phyloP scores from a whole-genome alignment of 768 basidiomycete species.

The Tubosaeta sp. region DNA sequence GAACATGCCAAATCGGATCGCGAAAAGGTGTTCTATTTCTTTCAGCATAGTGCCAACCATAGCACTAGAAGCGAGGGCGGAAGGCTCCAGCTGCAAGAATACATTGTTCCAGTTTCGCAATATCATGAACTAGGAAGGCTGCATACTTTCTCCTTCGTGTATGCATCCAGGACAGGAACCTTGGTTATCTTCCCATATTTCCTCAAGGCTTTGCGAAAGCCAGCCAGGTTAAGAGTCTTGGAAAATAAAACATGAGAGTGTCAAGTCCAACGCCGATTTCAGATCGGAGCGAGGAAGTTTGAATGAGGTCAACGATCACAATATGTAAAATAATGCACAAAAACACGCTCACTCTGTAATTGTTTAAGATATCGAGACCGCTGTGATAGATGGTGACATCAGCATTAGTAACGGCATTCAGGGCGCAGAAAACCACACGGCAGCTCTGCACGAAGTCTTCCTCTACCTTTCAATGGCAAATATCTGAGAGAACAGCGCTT shows the following conservation, averaged over 20 bases:
- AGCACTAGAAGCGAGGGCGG: constrained; percentile 62
- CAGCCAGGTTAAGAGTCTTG: constrained; percentile 82
- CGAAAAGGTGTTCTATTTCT: constrained; percentile 74
- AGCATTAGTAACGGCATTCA: constrained; percentile 3
- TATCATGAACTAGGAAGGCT: background rate
- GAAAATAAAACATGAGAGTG: background rate
- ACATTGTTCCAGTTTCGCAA: background rate
- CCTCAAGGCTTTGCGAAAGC: constrained; percentile 82
- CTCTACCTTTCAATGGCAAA: background rate
- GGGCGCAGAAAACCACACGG: background rate
- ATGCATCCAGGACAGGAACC: constrained; percentile 68
- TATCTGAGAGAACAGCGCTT: background rate
- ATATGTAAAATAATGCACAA: background rate
- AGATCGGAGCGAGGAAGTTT: background rate
- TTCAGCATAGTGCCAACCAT: constrained; percentile 63
- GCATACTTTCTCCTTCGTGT: constrained; percentile 73
- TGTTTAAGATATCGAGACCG: constrained; percentile 78
- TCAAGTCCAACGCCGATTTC: background rate
- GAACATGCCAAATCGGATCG: constrained; percentile 66
- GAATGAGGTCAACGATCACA: background rate
- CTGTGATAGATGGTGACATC: constrained; percentile 33
- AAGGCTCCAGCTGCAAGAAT: constrained; percentile 54
- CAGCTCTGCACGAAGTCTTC: background rate
- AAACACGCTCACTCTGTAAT: constrained; percentile 66
- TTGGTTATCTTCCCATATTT: constrained; percentile 81